Conservation (phyloP, 2,329 filamentous ascomycete genomes). For the Fusarium secorum region DNA sequence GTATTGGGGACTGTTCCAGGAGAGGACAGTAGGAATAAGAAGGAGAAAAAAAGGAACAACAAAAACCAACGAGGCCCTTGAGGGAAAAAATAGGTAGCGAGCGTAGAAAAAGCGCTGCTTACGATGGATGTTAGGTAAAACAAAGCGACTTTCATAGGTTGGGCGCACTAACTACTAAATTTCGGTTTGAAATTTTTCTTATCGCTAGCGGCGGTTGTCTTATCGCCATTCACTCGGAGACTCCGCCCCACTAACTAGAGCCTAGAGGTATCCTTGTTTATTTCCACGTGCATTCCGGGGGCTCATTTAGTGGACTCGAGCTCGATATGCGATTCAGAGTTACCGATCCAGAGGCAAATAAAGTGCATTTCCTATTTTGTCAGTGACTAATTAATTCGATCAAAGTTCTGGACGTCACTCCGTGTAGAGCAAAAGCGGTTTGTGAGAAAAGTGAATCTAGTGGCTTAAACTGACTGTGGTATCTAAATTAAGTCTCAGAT, state of each 20-base stretch:
- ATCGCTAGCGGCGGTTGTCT: slow-evolving; percentile 20
- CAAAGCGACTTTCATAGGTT: slow-evolving; percentile 26
- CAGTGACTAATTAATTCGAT: background rate
- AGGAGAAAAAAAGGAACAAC: slow-evolving; percentile 1
- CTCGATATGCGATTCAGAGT: background rate
- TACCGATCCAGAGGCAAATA: background rate
- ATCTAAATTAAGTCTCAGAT: slow-evolving; percentile 20
- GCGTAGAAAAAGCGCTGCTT: slow-evolving; percentile 37
- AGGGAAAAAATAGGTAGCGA: slow-evolving; percentile 20
- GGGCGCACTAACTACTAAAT: slow-evolving; percentile 23
- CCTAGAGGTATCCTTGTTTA: slow-evolving; percentile 3
- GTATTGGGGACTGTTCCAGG: slow-evolving; percentile 14
- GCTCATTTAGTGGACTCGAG: slow-evolving; percentile 20
- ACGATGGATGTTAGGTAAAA: slow-evolving; percentile 31
- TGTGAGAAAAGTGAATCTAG: background rate
- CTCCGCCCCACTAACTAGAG: slow-evolving; percentile 18
- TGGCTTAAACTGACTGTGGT: slow-evolving; percentile 11
- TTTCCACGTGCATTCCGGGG: slow-evolving; percentile 38
- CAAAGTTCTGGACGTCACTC: background rate
- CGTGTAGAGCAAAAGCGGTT: background rate
- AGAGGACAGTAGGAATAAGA: slow-evolving; percentile 2
- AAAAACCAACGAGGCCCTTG: slow-evolving; percentile 43
- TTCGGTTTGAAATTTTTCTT: slow-evolving; percentile 29
- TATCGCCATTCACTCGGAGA: slow-evolving; percentile 23
- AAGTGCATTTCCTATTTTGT: background rate